Percentiles rank a stretch among this genome's conserved stretches.
Conservation (phyloP, 257 asterid species). For the Penstemon barbatus region DNA sequence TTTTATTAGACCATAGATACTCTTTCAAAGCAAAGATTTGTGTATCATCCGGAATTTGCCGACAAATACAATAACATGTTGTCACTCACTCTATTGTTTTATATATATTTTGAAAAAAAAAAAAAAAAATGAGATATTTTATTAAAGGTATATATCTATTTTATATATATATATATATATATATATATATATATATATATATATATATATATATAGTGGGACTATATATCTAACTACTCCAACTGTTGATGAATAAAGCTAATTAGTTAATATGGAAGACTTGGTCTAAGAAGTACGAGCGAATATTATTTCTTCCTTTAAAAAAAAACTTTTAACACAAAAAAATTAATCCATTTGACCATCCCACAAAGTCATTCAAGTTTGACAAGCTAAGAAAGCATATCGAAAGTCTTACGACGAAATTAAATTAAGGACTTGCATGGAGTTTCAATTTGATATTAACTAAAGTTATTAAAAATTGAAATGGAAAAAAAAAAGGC, state of each 20-base stretch:
- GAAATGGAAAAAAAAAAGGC: not conserved
- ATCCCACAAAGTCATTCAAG: constrained; percentile 25
- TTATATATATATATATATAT: no score
- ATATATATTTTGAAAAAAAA: not conserved
- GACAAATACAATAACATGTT: no score
- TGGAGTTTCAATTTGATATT: not conserved
- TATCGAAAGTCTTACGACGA: not conserved
- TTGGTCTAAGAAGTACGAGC: constrained; percentile 27
- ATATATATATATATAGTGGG: no score
- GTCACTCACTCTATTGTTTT: no score
- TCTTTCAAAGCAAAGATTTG: no score
- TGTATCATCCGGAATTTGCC: no score
- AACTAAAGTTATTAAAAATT: no score
- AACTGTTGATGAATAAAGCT: constrained; percentile 23
- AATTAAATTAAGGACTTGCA: not conserved
- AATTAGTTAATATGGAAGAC: constrained; percentile 26
- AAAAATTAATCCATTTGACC: constrained; percentile 29
- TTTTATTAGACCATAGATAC: no score
- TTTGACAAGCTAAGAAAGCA: constrained; percentile 9
- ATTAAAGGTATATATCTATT: no score
- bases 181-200: no score
- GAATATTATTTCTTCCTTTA: not conserved
- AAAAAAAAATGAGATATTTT: not conserved
- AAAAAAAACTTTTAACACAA: not conserved
- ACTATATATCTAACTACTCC: constrained; percentile 30